These are phyloP conservation scores for Lipomyces oligophaga DNA, from an alignment of 805 yeast genomes.

Conservation along the genomic window DNA sequence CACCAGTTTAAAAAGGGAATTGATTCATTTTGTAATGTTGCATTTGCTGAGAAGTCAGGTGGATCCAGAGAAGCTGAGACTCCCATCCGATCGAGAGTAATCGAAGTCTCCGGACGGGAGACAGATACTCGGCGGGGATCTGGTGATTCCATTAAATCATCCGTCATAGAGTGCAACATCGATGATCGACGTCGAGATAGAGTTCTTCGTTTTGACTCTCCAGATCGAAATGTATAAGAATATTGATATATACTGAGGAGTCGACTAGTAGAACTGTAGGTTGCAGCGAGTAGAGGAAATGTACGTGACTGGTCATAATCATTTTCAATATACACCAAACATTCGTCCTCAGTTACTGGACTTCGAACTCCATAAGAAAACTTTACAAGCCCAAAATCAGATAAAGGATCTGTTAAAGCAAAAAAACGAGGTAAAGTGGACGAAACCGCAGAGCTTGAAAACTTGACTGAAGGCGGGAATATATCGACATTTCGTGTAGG, in stretches of 20 bases:
- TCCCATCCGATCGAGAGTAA: conserved; percentile 39
- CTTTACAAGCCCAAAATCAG: conserved; percentile 68
- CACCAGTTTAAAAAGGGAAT: conserved; percentile 18
- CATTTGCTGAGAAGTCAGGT: conserved; percentile 1
- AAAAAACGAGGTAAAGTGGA: conserved; percentile 44
- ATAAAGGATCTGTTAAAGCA: conserved; percentile 68
- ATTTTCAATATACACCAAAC: conserved; percentile 54
- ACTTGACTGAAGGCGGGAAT: background rate
- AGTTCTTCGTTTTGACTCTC: conserved; percentile 11
- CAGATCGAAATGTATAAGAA: conserved; percentile 39
- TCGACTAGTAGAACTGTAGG: conserved; percentile 47
- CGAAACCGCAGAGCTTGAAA: background rate
- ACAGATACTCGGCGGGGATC: conserved; percentile 9
- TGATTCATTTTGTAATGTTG: too few relatives aligned
- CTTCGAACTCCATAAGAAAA: too few relatives aligned
- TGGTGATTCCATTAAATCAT: conserved; percentile 1
- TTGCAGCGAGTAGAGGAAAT: conserved; percentile 11
- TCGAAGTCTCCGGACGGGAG: conserved; percentile 17
- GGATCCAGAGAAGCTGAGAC: conserved; percentile 28
- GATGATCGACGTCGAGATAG: conserved; percentile 23
- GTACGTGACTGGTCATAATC: conserved; percentile 7
- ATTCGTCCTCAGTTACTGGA: conserved; percentile 66
- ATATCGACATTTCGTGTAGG: conserved; percentile 6
- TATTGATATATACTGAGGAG: conserved; percentile 54
- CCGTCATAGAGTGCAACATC: conserved; percentile 19